Percentiles rank a stretch among this genome's conserved stretches.
Conservation (phyloP, 352 stramenopile genomes). For the Peronospora farinosa region DNA sequence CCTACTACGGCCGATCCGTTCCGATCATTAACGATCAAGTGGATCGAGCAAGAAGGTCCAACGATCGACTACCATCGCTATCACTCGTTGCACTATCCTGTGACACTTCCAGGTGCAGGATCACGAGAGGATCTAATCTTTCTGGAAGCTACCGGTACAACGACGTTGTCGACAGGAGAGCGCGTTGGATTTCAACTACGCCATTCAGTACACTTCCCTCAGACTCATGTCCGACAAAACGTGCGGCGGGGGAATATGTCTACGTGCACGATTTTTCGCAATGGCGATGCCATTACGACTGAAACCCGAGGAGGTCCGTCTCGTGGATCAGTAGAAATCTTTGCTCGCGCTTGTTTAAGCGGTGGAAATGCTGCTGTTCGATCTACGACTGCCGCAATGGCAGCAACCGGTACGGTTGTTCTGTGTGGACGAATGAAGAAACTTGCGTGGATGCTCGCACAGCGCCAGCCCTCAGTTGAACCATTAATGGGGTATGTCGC, state of each 20-base stretch:
- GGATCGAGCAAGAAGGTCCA: conserved; percentile 37
- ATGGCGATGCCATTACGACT: conserved; percentile 21
- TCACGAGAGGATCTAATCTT: conserved; percentile 58
- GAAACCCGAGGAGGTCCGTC: conserved; percentile 19
- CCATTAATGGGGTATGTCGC: conserved; percentile 11
- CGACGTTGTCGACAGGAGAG: conserved; percentile 40
- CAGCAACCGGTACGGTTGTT: conserved; percentile 28
- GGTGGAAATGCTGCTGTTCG: conserved; percentile 29
- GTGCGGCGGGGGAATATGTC: conserved; percentile 48
- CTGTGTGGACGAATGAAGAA: conserved; percentile 65
- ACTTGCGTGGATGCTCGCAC: conserved; percentile 48
- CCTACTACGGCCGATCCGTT: conserved; percentile 46
- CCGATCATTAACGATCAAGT: conserved; percentile 50
- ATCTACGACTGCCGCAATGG: conserved; percentile 28
- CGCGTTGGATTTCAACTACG: conserved; percentile 52
- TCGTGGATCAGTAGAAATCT: conserved; percentile 28
- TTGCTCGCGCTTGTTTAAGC: conserved; percentile 26
- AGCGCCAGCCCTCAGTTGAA: conserved; percentile 17
- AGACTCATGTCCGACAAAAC: conserved; percentile 30
- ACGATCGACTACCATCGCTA: conserved; percentile 31
- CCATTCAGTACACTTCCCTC: conserved; percentile 55
- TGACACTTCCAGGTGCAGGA: conserved; percentile 28
- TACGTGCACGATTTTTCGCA: conserved; percentile 46
- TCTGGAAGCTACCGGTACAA: conserved; percentile 46
- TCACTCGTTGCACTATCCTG: conserved; percentile 32